Percentiles rank a stretch among this genome's conserved stretches.
These are phyloP conservation scores for Metschnikowia chrysomelidarum DNA, from an alignment of 805 yeast genomes.

Conservation along the genomic window DNA sequence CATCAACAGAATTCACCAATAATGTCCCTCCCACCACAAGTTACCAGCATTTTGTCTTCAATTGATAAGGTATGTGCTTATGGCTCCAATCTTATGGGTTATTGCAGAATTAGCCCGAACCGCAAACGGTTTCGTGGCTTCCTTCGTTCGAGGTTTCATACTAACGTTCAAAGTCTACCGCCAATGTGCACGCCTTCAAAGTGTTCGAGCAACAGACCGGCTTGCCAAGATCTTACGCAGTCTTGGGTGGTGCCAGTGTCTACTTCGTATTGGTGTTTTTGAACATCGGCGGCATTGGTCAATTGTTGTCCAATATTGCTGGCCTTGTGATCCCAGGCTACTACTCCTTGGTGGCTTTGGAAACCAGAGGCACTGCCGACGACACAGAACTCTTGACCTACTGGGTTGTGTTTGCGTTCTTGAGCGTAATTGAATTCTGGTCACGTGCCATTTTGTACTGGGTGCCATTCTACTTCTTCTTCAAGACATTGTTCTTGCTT, in stretches of 20 bases:
- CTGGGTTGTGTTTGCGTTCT: conserved; percentile 97
- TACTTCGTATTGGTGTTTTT: conserved; percentile 80
- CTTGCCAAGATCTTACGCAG: conserved; percentile 83
- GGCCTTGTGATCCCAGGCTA: conserved; percentile 91
- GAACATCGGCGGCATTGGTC: conserved; percentile 94
- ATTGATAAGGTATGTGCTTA: conserved; percentile 20
- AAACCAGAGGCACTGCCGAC: conserved; percentile 64
- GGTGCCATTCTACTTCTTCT: conserved; percentile 94
- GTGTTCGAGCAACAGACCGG: conserved; percentile 45
- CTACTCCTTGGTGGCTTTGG: conserved; percentile 80
- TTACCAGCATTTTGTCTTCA: conserved; percentile 15
- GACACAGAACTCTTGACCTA: conserved; percentile 89
- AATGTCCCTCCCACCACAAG: conserved; percentile 20
- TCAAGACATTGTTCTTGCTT: conserved; percentile 84
- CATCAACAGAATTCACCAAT: conserved; percentile 1
- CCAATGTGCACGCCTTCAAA: conserved; percentile 29
- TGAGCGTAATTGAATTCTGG: conserved; percentile 95
- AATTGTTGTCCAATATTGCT: conserved; percentile 86
- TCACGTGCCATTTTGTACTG: conserved; percentile 87
- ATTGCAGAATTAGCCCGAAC: too few species aligned
- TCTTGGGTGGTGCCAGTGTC: conserved; percentile 57
- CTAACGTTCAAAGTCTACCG: conserved; percentile 28
- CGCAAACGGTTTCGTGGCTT: too few species aligned
- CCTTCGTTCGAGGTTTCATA: too few species aligned
- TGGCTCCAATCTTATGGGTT: too few species aligned